A percentile compares a stretch with the other conserved stretches of the same genome.
Evolutionary conservation across 352 stramenopile genomes (phyloP).

Genomic region (Phytophthora nicotianae): DNA sequence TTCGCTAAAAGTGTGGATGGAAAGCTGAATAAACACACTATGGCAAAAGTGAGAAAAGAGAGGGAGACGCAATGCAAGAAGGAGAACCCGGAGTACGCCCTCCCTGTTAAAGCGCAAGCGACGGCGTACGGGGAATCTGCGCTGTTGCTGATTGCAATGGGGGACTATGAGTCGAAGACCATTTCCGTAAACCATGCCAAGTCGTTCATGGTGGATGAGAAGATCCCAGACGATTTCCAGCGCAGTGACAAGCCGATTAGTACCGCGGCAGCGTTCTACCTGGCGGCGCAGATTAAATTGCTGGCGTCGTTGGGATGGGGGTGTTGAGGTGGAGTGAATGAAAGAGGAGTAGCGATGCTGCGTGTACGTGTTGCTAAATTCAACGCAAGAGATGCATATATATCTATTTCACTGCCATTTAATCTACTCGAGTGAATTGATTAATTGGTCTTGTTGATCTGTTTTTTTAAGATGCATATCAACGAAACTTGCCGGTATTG

Average conservation of each 20-base stretch:
- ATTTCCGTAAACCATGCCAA: slow-evolving; percentile 51
- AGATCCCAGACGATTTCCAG: slow-evolving; percentile 50
- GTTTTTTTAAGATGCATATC: no score
- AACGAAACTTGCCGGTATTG: no score
- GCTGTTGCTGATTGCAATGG: slow-evolving; percentile 32
- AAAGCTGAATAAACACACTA: slow-evolving; percentile 43
- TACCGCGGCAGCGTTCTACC: slow-evolving; percentile 31
- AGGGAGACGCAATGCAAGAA: slow-evolving; percentile 53
- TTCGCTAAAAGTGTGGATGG: slow-evolving; percentile 39
- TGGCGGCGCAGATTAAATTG: slow-evolving; percentile 58
- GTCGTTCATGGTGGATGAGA: slow-evolving; percentile 63
- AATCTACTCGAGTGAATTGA: no score
- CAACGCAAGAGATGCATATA: neutral
- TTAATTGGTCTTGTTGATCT: no score
- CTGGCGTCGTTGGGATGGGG: slow-evolving; percentile 26
- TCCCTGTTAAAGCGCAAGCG: slow-evolving; percentile 43
- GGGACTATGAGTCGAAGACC: slow-evolving; percentile 27
- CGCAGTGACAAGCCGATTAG: slow-evolving; percentile 36
- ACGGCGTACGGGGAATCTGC: slow-evolving; percentile 28
- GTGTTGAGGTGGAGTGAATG: slow-evolving; percentile 7
- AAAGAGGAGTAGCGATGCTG: neutral
- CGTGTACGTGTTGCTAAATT: no score
- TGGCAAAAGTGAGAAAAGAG: slow-evolving; percentile 46
- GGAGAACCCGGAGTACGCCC: slow-evolving; percentile 49
- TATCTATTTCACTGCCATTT: neutral